Base-by-base conservation (phyloP, 345 rosid genomes). In the Gossypium rotundifolium region DNA sequence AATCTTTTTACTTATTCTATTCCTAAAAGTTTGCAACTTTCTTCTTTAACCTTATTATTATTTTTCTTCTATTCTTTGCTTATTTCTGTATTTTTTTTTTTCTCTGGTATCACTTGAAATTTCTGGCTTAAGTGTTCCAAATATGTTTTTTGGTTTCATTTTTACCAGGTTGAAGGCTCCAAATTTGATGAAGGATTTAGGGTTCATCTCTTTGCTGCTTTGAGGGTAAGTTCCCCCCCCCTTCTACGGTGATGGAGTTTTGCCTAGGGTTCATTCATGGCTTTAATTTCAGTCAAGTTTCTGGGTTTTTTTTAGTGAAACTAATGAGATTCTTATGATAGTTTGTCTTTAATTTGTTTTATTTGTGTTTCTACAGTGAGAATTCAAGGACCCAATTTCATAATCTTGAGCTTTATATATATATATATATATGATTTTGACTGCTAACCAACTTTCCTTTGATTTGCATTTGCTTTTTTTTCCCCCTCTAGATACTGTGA, bases 21-120 rank as follows among this genome's bases (percentile, higher is more conserved):
- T 75, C 45, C 65, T 84, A 73, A 77, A 83, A 77, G 75, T 46
- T 81, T 73, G 77, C 52, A 54, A 17, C 81, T 75, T 79, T 75
- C 54, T 23, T 45, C 52, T 48, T 72, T 16, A 7, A 14, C 23
- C 45, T 53, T 59, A 12, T 12, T 22, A 11, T 59, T n/a, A 53
- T 51, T 49, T 33, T 71, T 10, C 1, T 11, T 29, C 5, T 46
- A 13, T 23, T 23, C 29, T 75, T 54, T 65, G 48, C 48, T 60
- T 61, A 42, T 75, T 33, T 10, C 60, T 73, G 27, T 14, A 54
- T 23, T 23, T 48, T 22, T 55, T 48, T 20, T 55, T 14, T 17
- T n/a, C 25, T 57, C 65, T 4, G 57, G 17, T 52, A 16, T 33
- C 40, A 33, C 40, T 20, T 55, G 65, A 44, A 61, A 45, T 33